Percentiles rank a stretch among this genome's conserved stretches.
Conservation (phyloP, 306 rosid genomes). For the Alnus rubra region DNA sequence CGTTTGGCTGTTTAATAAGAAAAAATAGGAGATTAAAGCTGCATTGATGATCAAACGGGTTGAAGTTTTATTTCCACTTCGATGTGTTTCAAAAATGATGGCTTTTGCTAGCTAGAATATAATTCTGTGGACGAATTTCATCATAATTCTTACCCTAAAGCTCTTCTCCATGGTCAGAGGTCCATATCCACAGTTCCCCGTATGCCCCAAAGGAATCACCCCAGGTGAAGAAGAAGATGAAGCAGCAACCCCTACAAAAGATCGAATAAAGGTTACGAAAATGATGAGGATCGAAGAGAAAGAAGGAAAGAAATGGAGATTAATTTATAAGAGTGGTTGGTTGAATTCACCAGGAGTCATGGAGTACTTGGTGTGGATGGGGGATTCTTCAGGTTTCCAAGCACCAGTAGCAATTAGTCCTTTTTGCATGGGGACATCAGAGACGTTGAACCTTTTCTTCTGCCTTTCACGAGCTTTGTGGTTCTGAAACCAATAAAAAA, state of each 20-base stretch:
- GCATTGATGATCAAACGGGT: conserved; percentile 30
- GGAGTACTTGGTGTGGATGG: conserved; percentile 44
- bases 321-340: not conserved
- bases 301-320: not conserved
- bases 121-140: not conserved
- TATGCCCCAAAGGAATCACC: conserved; percentile 56
- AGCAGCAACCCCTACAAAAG: conserved; percentile 48
- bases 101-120: not conserved
- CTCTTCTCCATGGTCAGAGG: conserved; percentile 71
- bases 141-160: conserved; percentile 67
- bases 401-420: not conserved
- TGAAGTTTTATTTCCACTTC: conserved; percentile 25
- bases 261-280: too few species aligned
- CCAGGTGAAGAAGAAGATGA: conserved; percentile 59
- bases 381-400: conserved; percentile 56
- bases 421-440: conserved; percentile 45
- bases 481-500: conserved; percentile 94
- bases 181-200: conserved; percentile 76
- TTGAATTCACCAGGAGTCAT: conserved; percentile 34
- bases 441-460: conserved; percentile 73
- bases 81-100: conserved; percentile 11
- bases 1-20: too few species aligned
- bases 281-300: too few species aligned
- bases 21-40: conserved; percentile 6
- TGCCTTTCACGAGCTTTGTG: conserved; percentile 99